A percentile compares a stretch with the other conserved stretches of the same genome.
Evolutionary conservation across 2,329 filamentous ascomycete genomes (phyloP).

Genomic region (Exophiala xenobiotica): DNA sequence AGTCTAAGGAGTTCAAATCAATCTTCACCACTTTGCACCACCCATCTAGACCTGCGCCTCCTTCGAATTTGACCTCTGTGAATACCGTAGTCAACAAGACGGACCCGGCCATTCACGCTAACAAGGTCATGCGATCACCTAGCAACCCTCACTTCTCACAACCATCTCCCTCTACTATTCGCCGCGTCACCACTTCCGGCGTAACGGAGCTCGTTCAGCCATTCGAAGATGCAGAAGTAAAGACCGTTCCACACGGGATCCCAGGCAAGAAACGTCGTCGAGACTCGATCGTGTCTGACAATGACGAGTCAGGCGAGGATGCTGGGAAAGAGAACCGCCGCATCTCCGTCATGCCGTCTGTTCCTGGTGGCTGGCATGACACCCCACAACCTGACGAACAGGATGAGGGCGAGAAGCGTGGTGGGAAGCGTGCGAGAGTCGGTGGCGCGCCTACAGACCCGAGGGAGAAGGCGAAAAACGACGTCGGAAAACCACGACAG

Average conservation of each 20-base stretch:
- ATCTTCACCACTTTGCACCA: conserved; percentile 33
- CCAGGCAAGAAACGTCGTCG: conserved; percentile 37
- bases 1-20: conserved; percentile 31
- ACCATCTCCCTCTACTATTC: conserved; percentile 39
- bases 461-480: conserved; percentile 15
- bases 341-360: conserved; percentile 21
- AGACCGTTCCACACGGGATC: conserved; percentile 31
- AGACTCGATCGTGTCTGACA: conserved; percentile 25
- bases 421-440: conserved; percentile 22
- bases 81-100: conserved; percentile 27
- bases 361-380: conserved; percentile 30
- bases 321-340: conserved; percentile 28
- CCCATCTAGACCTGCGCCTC: conserved; percentile 18
- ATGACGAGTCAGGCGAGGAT: conserved; percentile 22
- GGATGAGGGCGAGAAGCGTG: conserved; percentile 30
- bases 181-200: conserved; percentile 41
- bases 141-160: conserved; percentile 38
- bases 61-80: conserved; percentile 23
- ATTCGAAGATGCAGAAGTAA: conserved; percentile 29
- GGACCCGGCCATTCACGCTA: conserved; percentile 17
- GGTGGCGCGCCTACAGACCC: not conserved
- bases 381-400: conserved; percentile 17
- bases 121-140: conserved; percentile 25
- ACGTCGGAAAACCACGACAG: conserved; percentile 17
- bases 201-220: conserved; percentile 24